Conservation (phyloP, 2,329 filamentous ascomycete genomes). For the Fusarium anthophilum region DNA sequence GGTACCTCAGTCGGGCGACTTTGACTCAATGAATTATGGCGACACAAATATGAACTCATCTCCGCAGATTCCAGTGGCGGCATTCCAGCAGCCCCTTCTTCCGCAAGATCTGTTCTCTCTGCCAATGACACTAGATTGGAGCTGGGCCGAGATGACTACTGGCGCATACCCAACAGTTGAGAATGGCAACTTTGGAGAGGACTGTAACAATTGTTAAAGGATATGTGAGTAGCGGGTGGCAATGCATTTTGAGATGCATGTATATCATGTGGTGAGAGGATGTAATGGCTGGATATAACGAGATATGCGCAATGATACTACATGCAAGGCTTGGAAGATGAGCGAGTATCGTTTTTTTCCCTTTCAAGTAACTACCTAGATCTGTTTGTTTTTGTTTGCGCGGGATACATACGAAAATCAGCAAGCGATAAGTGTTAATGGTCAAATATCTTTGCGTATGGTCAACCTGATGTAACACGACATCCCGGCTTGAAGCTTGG, state of each 20-base stretch:
- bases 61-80: constrained; percentile 43
- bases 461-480: background rate
- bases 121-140: constrained; percentile 96
- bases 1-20: constrained; percentile 50
- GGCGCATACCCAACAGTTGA: constrained; percentile 71
- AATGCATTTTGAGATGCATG: constrained; percentile 5
- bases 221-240: background rate
- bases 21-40: constrained; percentile 56
- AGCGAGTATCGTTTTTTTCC: constrained; percentile 10
- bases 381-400: constrained; percentile 1
- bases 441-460: background rate
- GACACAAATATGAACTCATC: constrained; percentile 51
- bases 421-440: background rate
- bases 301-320: constrained; percentile 41
- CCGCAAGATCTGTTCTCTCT: constrained; percentile 95
- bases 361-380: constrained; percentile 1
- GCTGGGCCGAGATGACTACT: constrained; percentile 75
- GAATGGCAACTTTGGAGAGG: constrained; percentile 62
- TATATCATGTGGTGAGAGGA: constrained; percentile 12
- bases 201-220: constrained; percentile 4
- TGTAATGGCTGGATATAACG: constrained; percentile 31
- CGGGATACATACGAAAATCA: background rate
- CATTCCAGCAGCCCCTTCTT: constrained; percentile 85
- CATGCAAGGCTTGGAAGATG: constrained; percentile 7
- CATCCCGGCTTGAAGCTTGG: background rate